Evolutionary conservation across 306 rosid species (phyloP), one percentile per base, ranked within the genome.

Genomic region (Sophora flavescens): DNA sequence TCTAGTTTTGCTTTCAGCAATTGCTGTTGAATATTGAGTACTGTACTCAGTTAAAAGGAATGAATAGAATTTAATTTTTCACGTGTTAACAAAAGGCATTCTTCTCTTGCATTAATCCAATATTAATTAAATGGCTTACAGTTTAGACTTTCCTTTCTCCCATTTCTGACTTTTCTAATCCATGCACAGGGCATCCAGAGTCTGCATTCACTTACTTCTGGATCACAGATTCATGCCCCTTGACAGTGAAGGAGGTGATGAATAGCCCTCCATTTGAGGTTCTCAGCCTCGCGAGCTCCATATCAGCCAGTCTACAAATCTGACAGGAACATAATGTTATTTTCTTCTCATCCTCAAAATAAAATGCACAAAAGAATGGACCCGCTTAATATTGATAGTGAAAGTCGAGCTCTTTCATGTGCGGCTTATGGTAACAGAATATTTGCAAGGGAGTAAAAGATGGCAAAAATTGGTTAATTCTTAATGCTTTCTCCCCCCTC

Each of bases 151-250:
- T 68, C 33, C 15, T 64, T 57, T 53, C 66, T 33, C 72, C 48
- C 54, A n/a, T n/a, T 57, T 54, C 8, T 6, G 16, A 39, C 35
- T 62, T 81, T 62, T 18, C 66, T 8, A 5, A 60, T 10, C 12
- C 14, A 72, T 75, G 44, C 16, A 42, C 91, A 95, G 99, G 96
- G 82, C 70, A 83, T 67, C 96, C 97, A 5, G 93, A 82, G 85
- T 70, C 72, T 14, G 97, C 89, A 38, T 87, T 95, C 72, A 77
- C 88, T 22, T 95, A 88, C 86, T 95, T 95, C 84, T 92, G 99
- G 99, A 92, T 95, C 66, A 89, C 99, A 58, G 99, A 95, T 77
- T 95, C 97, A 32, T 95, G 97, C 70, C 97, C 99, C 26, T 51
- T 84, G 76, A 91, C 99, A 0, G 97, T 87, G 75, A 88, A 80